Conservation (phyloP, 805 yeast genomes). For the Candida bentonensis region DNA sequence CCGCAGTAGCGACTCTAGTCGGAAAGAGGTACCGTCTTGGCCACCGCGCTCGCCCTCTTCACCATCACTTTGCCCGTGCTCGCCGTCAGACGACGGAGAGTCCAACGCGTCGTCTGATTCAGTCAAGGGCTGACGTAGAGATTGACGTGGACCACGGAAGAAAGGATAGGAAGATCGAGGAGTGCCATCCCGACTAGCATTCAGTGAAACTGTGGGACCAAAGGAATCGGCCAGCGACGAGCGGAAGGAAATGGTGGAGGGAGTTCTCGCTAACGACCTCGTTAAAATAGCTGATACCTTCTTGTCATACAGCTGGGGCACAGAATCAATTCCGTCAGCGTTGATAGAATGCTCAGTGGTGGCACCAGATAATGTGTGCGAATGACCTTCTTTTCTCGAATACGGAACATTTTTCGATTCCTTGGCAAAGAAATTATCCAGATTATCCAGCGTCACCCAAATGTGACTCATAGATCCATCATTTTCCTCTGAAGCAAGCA, state of each 20-base stretch:
- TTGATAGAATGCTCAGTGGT: constrained; percentile 33
- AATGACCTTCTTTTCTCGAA: constrained; percentile 1
- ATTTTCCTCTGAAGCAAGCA: constrained; percentile 34
- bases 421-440: constrained; percentile 78
- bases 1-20: constrained; percentile 20
- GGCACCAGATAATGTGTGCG: constrained; percentile 24
- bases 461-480: constrained; percentile 69
- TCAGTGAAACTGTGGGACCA: constrained; percentile 10
- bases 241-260: constrained; percentile 66
- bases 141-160: constrained; percentile 1
- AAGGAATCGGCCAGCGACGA: constrained; percentile 60
- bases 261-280: constrained; percentile 56
- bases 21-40: constrained; percentile 19
- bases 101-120: constrained; percentile 2
- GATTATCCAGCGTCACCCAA: constrained; percentile 84
- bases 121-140: constrained; percentile 2
- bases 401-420: constrained; percentile 24
- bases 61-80: neutral
- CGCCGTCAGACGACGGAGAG: neutral
- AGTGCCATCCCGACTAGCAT: constrained; percentile 1
- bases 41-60: constrained; percentile 1
- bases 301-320: constrained; percentile 66
- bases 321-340: constrained; percentile 45
- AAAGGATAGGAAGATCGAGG: constrained; percentile 2
- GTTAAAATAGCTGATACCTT: constrained; percentile 65